Base-by-base conservation (phyloP, 129 eudicot genomes). In the Pulicaria dysenterica region DNA sequence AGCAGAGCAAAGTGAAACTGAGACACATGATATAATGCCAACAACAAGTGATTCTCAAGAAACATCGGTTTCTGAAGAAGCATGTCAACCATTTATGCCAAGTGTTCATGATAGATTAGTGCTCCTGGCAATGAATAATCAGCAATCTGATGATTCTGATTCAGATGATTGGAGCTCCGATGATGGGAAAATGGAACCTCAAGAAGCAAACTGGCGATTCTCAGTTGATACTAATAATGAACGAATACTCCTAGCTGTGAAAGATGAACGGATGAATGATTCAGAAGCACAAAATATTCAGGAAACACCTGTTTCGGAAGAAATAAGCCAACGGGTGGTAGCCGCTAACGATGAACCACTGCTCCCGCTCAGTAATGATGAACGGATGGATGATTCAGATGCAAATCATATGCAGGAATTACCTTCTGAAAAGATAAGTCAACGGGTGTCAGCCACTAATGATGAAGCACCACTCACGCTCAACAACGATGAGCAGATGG, bases 51-150 rank as follows among this genome's bases (percentile, higher is more conserved):
- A 24, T 24, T 24, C 42, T 60, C 66, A 61, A 40, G 67, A 61
- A 14, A 61, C 67, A 8, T 8, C 11, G 15, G 17, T 36, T 7
- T 53, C 64, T 6, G 51, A 43, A 17, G 31, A 4, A 51, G 19
- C 67, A 3, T 49, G 37, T 36, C 39, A 50, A 2, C 45, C 77
- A 7, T 55, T 12, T 70, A 15, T 70, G 47, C 81, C 76, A 8
- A 77, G 49, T 48, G 15, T 77, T 12, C 63, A 55, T 19, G 75
- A 77, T 59, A 77, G 70, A n/a, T 48, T 78, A 4, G 76, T 57
- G 24, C 60, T 72, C 1, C 10, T 78, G 60, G 72, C 77, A 8
- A 19, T 78, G 2, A 78, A 78, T 7, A 53, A 54, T 13, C 77
- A 70, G 51, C 57, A 58, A 37, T 16, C 13, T 42, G 73, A 34